Evolutionary conservation across 75 land plant species (phyloP), one percentile per base, ranked within the genome.

Genomic region (Pinus taeda): DNA sequence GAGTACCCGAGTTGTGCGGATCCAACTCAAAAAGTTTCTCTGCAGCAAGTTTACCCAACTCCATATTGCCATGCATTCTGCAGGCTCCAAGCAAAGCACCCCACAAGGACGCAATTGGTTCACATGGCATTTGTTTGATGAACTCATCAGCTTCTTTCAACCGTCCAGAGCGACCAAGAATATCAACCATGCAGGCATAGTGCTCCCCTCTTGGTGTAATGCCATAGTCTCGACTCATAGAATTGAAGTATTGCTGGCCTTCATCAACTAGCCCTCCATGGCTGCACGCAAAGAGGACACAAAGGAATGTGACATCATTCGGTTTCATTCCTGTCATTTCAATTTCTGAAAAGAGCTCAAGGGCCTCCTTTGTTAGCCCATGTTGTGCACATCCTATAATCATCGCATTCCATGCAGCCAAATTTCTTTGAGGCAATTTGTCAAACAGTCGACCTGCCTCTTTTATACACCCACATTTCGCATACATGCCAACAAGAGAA

Each of bases 101-200:
- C 93, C 93, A 93, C 75, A 87, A 84, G 0, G 88, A 77, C 12
- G 84, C 83, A 75, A 83, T 83, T 1, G 88, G 78, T 17, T 85
- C 73, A 73, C 87, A 85, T 30, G 93, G 95, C 91, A 93, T 90
- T 8, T 45, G 75, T 42, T 81, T n/a, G 20, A 93, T 85, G 69
- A 90, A 36, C 61, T 87, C 79, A 8, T 83, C 26, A 15, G 93
- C 91, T 70, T 90, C 89, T 60, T 59, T 4, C 74, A 89, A 60
- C 57, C 63, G 73, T 37, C 95, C 95, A 42, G 88, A 78, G 15
- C 93, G 87, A 6, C 89, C 91, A 73, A 93, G 85, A 75, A 86
- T 37, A 81, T 93, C 96, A 74, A 91, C 87, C 82, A 93, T 84
- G 75, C 91, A 87, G 3, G 90, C 60, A 79, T 91, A 91, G 71